phyloP scores from a whole-genome alignment of 2,329 filamentous ascomycete species.

The Fusarium poae region DNA sequence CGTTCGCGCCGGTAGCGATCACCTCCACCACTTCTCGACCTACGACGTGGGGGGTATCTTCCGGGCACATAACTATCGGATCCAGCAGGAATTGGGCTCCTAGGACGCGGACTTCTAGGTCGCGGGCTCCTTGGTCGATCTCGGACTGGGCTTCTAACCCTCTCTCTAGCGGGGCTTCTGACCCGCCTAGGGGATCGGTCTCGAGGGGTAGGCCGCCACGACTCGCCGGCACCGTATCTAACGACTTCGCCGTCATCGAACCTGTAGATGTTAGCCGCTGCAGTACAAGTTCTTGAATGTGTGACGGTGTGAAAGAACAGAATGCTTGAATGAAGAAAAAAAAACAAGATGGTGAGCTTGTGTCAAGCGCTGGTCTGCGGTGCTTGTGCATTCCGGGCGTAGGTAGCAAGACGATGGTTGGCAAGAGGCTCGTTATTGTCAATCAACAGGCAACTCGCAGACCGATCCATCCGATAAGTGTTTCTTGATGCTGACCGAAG shows the following conservation, averaged over 20 bases:
- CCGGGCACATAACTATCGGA: constrained; percentile 63
- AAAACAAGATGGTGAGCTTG: background rate
- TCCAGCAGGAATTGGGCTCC: constrained; percentile 54
- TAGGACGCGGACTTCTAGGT: constrained; percentile 56
- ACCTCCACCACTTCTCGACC: constrained; percentile 57
- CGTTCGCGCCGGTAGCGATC: constrained; percentile 59
- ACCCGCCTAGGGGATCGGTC: constrained; percentile 60
- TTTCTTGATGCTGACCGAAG: background rate
- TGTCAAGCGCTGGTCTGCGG: background rate
- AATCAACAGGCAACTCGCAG: background rate
- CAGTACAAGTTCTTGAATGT: background rate
- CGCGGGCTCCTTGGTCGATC: constrained; percentile 54
- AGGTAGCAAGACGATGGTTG: background rate
- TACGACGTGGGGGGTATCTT: constrained; percentile 57
- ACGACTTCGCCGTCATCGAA: constrained; percentile 74
- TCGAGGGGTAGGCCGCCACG: constrained; percentile 69
- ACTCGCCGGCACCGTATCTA: constrained; percentile 72
- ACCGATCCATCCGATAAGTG: background rate
- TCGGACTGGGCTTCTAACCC: constrained; percentile 51
- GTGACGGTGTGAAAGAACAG: background rate
- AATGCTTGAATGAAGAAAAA: constrained; percentile 16
- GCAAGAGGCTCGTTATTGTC: background rate
- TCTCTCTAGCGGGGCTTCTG: constrained; percentile 51
- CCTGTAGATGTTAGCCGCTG: constrained; percentile 52
- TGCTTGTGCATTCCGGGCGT: background rate